Percentiles rank a stretch among this genome's conserved stretches.
These are phyloP conservation scores for Exutisphaerella laricina DNA, from an alignment of 2,329 filamentous ascomycete genomes.

Conservation along the genomic window DNA sequence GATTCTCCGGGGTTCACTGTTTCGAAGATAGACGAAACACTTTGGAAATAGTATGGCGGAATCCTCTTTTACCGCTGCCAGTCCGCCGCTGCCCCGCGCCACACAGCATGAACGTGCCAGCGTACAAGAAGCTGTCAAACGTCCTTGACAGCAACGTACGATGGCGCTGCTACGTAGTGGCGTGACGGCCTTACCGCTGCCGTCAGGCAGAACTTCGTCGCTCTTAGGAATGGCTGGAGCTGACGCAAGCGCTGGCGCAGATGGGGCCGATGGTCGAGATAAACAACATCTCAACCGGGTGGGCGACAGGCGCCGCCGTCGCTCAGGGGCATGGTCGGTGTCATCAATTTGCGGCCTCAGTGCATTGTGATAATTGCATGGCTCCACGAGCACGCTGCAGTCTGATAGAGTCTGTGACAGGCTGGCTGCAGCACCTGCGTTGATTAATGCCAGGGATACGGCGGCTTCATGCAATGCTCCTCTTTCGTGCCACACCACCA, in stretches of 20 bases:
- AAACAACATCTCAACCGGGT: constrained; percentile 2
- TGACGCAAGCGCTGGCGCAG: constrained; percentile 8
- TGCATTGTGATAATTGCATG: background rate
- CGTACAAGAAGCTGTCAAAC: constrained; percentile 3
- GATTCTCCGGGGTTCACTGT: constrained; percentile 4
- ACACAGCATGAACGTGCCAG: background rate
- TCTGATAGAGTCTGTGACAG: constrained; percentile 7
- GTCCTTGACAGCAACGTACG: constrained; percentile 1
- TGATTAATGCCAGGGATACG: constrained; percentile 6
- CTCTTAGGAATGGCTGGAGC: background rate
- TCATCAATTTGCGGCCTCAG: background rate
- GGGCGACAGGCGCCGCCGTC: constrained; percentile 4
- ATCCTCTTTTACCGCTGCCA: background rate
- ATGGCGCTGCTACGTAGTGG: too few relatives aligned
- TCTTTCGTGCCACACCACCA: background rate
- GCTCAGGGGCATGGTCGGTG: background rate
- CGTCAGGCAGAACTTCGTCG: background rate
- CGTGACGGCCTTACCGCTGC: background rate
- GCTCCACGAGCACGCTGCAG: constrained; percentile 11
- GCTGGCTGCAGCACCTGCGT: constrained; percentile 5
- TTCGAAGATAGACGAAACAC: constrained; percentile 5
- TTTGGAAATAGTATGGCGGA: constrained; percentile 2
- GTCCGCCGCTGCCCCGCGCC: constrained; percentile 1
- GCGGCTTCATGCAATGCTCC: constrained; percentile 5
- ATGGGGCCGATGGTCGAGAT: background rate